Evolutionary conservation across 1,284 basidiomycete genomes (phyloP).

Genomic region (Phellopilus nigrolimitatus): DNA sequence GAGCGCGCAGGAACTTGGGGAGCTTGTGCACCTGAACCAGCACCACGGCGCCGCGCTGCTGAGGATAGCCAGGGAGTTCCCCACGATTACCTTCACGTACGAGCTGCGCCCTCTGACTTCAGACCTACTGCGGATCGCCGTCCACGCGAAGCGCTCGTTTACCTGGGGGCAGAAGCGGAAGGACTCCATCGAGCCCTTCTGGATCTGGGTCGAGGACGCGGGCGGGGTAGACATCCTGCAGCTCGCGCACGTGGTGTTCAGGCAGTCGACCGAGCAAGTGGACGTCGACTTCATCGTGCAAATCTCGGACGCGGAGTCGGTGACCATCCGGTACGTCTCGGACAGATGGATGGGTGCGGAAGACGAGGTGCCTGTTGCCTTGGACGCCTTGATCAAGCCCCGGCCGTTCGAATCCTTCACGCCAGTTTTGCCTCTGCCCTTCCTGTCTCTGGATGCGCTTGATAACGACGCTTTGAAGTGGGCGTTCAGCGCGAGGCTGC

Average conservation of each 20-base stretch:
- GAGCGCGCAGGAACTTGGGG: slow-evolving; percentile 73
- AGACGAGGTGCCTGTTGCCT: slow-evolving; percentile 58
- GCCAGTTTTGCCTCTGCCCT: slow-evolving; percentile 76
- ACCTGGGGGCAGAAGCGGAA: slow-evolving; percentile 83
- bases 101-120: slow-evolving; percentile 77
- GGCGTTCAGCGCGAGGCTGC: slow-evolving; percentile 41
- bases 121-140: slow-evolving; percentile 77
- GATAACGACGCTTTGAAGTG: slow-evolving; percentile 45
- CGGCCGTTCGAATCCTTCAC: slow-evolving; percentile 57
- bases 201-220: slow-evolving; percentile 93
- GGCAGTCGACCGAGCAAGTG: slow-evolving; percentile 54
- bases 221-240: slow-evolving; percentile 82
- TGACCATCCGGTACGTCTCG: slow-evolving; percentile 77
- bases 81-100: slow-evolving; percentile 65
- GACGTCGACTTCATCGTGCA: slow-evolving; percentile 82
- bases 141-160: slow-evolving; percentile 68
- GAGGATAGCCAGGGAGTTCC: slow-evolving; percentile 84
- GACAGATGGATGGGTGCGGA: slow-evolving; percentile 95
- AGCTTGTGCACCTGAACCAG: slow-evolving; percentile 85
- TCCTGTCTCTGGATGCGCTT: slow-evolving; percentile 58
- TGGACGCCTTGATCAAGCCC: slow-evolving; percentile 80
- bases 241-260: slow-evolving; percentile 67
- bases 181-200: slow-evolving; percentile 82
- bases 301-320: slow-evolving; percentile 52
- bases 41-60: slow-evolving; percentile 78